Evolutionary conservation across 1,139 yeast species (phyloP), one percentile per base, ranked within the genome.

Genomic region (Lodderomyces pseudojiufengensis): DNA sequence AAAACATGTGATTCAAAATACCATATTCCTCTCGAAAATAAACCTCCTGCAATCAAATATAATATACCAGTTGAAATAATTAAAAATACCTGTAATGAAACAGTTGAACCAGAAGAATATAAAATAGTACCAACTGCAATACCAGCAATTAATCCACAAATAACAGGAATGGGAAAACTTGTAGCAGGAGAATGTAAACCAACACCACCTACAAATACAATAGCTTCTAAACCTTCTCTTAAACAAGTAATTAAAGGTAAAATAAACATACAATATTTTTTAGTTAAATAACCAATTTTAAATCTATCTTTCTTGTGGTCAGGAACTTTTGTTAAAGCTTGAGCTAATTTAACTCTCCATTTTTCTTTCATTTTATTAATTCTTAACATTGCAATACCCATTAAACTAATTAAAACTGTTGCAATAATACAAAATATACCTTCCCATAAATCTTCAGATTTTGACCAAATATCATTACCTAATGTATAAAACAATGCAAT

Each of bases 371-470:
- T 73, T 65, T 87, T 87, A 59, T 87, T 85, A 56, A 87, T 71
- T 53, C 95, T 74, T 51, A 87, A 72, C 80, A 87, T 84, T 51
- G 94, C 92, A 47, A 87, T 63, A 31, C 96, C 96, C 95, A 87
- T 87, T 33, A 79, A 49, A 2, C 95, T 78, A 42, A 87, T 87
- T 57, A 87, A 74, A 13, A 82, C 65, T 1, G 92, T 75, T 1
- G 96, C 95, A 47, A 88, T 70, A 24, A 87, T 61, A 53, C 86
- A 80, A 51, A 87, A 77, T 22, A 81, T 72, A 52, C 95, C 95
- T 63, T 87, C 96, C 84, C 95, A 87, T 38, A 87, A 70, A 53
- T 87, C 95, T 55, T 87, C 96, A 31, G 94, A 78, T 30, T 67
- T 56, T 13, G 85, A 63, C 95, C 95, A 87, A 43, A 86, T 62